Evolutionary conservation across 306 rosid species (phyloP).

Genomic region (Cicer yamashitae): DNA sequence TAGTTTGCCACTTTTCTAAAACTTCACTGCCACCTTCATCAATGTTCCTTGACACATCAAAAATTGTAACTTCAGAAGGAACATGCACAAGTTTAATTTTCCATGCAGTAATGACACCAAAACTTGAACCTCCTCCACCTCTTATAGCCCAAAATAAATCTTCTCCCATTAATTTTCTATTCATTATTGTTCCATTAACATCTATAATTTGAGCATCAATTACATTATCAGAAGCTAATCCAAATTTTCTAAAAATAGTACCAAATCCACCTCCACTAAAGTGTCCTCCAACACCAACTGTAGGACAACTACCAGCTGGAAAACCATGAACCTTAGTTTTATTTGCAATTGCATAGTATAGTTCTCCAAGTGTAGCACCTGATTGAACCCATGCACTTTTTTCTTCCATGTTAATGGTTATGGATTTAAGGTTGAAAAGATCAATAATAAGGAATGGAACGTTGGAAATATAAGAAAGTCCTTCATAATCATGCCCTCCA

Average conservation of each 20-base stretch:
- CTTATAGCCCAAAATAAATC: too few species aligned
- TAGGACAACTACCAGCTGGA: constrained; percentile 47
- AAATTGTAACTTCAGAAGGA: constrained; percentile 42
- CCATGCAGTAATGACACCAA: constrained; percentile 48
- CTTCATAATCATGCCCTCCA: constrained; percentile 53
- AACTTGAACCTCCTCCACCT: constrained; percentile 53
- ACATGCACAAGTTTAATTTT: constrained; percentile 45
- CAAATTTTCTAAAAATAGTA: constrained; percentile 44
- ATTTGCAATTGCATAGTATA: constrained; percentile 44
- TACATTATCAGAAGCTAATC: constrained; percentile 45
- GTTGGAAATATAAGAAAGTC: constrained; percentile 44
- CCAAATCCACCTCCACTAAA: constrained; percentile 51
- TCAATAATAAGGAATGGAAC: constrained; percentile 45
- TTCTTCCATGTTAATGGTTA: constrained; percentile 34
- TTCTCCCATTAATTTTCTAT: too few species aligned
- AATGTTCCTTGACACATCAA: constrained; percentile 34
- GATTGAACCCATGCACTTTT: constrained; percentile 51
- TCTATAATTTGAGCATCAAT: too few species aligned
- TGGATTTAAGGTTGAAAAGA: constrained; percentile 36
- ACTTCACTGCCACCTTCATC: too few species aligned
- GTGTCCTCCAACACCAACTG: constrained; percentile 53
- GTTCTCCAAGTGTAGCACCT: constrained; percentile 51
- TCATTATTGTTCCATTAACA: too few species aligned
- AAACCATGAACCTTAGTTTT: constrained; percentile 43
- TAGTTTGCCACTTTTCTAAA: neutral